Evolutionary conservation across 2,329 filamentous ascomycete genomes (phyloP).

Genomic region (Penicillium rolfsii): DNA sequence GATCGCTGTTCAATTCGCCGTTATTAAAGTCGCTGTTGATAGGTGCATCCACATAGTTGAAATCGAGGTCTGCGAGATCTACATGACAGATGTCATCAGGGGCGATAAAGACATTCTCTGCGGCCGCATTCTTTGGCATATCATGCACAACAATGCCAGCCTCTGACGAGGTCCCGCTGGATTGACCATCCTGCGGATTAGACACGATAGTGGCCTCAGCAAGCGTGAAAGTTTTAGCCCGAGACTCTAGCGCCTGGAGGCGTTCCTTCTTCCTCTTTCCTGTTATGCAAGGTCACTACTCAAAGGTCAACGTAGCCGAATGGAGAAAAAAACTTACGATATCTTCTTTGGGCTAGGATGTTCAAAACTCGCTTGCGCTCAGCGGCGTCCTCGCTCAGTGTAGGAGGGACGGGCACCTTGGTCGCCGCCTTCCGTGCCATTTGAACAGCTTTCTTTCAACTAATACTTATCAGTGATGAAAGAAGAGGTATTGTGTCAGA

Average conservation of each 20-base stretch:
- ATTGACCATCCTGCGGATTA: background rate
- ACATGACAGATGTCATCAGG: background rate
- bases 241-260: conserved; percentile 21
- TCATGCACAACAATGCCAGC: background rate
- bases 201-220: background rate
- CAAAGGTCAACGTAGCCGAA: background rate
- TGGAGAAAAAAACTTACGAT: conserved; percentile 38
- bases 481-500: background rate
- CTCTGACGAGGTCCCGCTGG: background rate
- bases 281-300: background rate
- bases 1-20: background rate
- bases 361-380: conserved; percentile 60
- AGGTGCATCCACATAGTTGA: background rate
- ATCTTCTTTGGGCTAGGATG: conserved; percentile 59
- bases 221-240: background rate
- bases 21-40: background rate
- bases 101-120: background rate
- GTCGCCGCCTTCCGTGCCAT: conserved; percentile 8
- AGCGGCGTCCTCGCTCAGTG: conserved; percentile 48
- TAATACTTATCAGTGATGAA: background rate
- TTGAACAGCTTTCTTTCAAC: background rate
- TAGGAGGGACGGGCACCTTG: conserved; percentile 4
- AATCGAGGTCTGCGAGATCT: background rate
- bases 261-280: conserved; percentile 24
- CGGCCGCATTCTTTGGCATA: no score